Conservation (phyloP, 75 land plant species). For the Pseudotsuga menziesii region DNA sequence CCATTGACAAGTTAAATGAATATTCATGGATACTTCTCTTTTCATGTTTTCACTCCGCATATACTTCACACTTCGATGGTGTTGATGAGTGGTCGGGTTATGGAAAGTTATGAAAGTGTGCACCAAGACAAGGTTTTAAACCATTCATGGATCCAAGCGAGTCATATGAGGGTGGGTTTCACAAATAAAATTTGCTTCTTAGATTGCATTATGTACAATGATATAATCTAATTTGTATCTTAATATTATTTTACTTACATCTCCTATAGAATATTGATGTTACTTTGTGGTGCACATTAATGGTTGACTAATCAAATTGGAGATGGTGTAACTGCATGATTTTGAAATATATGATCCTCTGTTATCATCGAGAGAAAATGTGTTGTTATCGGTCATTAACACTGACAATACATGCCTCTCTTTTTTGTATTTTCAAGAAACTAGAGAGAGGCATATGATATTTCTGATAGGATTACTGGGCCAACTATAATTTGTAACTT, state of each 20-base stretch:
- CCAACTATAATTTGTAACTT: background rate
- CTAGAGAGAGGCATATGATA: background rate
- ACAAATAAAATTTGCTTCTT: background rate
- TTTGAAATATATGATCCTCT: background rate
- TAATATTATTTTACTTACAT: background rate
- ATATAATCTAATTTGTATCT: background rate
- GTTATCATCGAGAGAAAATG: background rate
- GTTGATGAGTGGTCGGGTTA: conserved; percentile 16
- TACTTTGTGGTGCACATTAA: conserved; percentile 42
- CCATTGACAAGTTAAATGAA: conserved; percentile 8
- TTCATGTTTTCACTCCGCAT: conserved; percentile 19
- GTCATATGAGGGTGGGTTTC: conserved; percentile 31
- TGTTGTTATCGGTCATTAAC: background rate
- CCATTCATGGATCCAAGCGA: conserved; percentile 47
- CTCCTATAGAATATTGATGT: conserved; percentile 28
- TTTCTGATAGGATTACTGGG: background rate
- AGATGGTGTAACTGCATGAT: conserved; percentile 32
- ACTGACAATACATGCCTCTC: too few species aligned
- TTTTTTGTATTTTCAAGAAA: background rate
- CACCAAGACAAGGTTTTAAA: conserved; percentile 42
- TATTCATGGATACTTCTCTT: conserved; percentile 13
- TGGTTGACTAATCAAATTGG: conserved; percentile 56
- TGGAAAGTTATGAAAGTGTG: conserved; percentile 54
- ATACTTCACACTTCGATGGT: conserved; percentile 23
- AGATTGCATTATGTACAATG: background rate